These are phyloP conservation scores for Ruellia speciosa DNA, from an alignment of 305 asterid genomes.

Conservation along the genomic window DNA sequence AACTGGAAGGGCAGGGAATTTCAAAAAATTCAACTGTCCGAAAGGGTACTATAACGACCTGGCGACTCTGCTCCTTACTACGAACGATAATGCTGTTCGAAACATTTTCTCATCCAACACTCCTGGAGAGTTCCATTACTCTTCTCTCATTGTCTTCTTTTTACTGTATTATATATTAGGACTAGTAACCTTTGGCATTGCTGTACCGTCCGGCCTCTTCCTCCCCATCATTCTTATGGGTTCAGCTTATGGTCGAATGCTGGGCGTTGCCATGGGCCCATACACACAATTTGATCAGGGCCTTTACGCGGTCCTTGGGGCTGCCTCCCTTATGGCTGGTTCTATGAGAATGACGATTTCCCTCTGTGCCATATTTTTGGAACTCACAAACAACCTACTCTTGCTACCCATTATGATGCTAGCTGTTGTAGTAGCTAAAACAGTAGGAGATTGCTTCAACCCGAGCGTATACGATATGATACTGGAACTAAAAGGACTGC, in stretches of 20 bases:
- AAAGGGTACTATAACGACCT: constrained; percentile 71
- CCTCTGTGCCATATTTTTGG: constrained; percentile 79
- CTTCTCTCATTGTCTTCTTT: constrained; percentile 61
- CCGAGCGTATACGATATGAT: constrained; percentile 89
- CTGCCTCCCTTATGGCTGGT: constrained; percentile 95
- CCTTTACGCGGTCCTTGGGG: constrained; percentile 80
- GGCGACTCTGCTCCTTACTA: constrained; percentile 79
- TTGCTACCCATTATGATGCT: constrained; percentile 82
- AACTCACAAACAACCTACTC: constrained; percentile 84
- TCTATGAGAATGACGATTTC: constrained; percentile 97
- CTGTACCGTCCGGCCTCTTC: constrained; percentile 69
- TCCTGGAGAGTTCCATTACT: constrained; percentile 37
- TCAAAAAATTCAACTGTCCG: constrained; percentile 92
- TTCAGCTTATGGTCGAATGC: constrained; percentile 84
- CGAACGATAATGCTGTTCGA: constrained; percentile 76
- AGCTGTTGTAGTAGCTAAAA: constrained; percentile 72
- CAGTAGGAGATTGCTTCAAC: constrained; percentile 85
- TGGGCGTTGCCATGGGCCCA: constrained; percentile 63
- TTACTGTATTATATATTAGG: constrained; percentile 66
- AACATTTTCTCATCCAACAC: constrained; percentile 77
- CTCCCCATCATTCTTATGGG: constrained; percentile 74
- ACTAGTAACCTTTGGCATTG: constrained; percentile 85
- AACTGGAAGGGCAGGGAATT: constrained; percentile 62
- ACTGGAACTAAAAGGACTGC: constrained; percentile 76
- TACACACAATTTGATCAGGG: constrained; percentile 82